Percentiles rank a stretch among this genome's conserved stretches.
Conservation (phyloP, 1,284 basidiomycete genomes). For the Testicularia cyperi region DNA sequence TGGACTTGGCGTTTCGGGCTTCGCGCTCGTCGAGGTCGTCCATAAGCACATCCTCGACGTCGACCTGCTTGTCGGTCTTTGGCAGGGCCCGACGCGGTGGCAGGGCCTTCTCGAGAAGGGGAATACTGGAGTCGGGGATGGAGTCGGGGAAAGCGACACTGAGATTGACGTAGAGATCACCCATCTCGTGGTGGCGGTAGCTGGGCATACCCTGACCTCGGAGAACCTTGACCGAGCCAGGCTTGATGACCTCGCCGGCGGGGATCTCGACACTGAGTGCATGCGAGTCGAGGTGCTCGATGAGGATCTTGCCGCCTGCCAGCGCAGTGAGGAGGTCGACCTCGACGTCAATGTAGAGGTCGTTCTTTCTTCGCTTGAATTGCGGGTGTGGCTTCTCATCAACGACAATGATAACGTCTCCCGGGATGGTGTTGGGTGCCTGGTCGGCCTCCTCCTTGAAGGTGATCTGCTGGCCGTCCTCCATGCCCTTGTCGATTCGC, state of each 20-base stretch:
- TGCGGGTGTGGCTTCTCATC: conserved; percentile 91
- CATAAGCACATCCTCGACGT: conserved; percentile 82
- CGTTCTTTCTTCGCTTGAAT: conserved; percentile 91
- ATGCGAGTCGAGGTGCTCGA: conserved; percentile 92
- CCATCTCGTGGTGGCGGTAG: conserved; percentile 92
- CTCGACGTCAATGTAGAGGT: conserved; percentile 83
- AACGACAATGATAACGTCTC: conserved; percentile 95
- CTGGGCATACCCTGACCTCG: conserved; percentile 97
- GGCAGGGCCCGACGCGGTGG: conserved; percentile 75
- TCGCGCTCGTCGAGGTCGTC: conserved; percentile 80
- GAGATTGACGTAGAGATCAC: conserved; percentile 88
- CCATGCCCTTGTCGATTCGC: conserved; percentile 99
- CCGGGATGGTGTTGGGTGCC: conserved; percentile 82
- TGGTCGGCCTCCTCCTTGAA: conserved; percentile 97
- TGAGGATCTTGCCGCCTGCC: conserved; percentile 84
- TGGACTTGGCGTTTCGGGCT: conserved; percentile 62
- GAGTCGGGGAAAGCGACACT: conserved; percentile 85
- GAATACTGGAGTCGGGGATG: conserved; percentile 72
- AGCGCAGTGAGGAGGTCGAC: conserved; percentile 92
- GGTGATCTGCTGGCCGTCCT: conserved; percentile 90
- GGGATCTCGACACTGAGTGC: conserved; percentile 77
- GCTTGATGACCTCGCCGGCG: conserved; percentile 88
- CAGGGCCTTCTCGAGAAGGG: conserved; percentile 80
- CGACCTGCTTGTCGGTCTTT: conserved; percentile 69
- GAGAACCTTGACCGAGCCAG: conserved; percentile 88